Conservation (phyloP, 805 yeast genomes). For the Candida nitratophila region DNA sequence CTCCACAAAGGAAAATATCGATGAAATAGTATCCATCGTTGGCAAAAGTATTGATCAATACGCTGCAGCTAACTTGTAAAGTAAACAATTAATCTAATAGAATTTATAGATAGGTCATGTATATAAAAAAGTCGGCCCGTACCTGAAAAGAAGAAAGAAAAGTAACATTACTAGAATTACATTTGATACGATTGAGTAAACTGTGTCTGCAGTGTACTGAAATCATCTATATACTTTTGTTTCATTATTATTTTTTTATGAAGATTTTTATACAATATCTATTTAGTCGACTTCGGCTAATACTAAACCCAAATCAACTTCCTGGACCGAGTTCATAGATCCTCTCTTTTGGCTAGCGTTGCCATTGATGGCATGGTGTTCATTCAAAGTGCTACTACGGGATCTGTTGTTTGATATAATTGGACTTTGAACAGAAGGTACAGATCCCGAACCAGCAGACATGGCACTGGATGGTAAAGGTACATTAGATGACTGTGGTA, state of each 20-base stretch:
- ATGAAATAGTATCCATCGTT: slow-evolving; percentile 11
- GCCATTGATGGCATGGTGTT: slow-evolving; percentile 7
- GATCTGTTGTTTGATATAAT: slow-evolving; percentile 9
- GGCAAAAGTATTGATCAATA: slow-evolving; percentile 5
- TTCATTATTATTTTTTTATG: too few species aligned
- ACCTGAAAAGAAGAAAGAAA: too few species aligned
- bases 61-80: too few species aligned
- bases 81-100: too few species aligned
- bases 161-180: too few species aligned
- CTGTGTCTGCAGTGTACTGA: too few species aligned
- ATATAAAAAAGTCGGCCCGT: too few species aligned
- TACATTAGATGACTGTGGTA: background rate
- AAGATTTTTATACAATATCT: background rate
- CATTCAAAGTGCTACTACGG: slow-evolving; percentile 17
- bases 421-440: background rate
- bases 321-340: background rate
- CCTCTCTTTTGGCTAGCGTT: background rate
- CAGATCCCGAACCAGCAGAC: background rate
- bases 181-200: too few species aligned
- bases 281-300: background rate
- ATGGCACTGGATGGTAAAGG: background rate
- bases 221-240: too few species aligned
- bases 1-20: slow-evolving; percentile 29
- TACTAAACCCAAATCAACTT: background rate
- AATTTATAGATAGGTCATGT: too few species aligned